These are phyloP conservation scores for Aspergillus aculeatinus DNA, from an alignment of 2,329 filamentous ascomycete genomes.

Conservation along the genomic window DNA sequence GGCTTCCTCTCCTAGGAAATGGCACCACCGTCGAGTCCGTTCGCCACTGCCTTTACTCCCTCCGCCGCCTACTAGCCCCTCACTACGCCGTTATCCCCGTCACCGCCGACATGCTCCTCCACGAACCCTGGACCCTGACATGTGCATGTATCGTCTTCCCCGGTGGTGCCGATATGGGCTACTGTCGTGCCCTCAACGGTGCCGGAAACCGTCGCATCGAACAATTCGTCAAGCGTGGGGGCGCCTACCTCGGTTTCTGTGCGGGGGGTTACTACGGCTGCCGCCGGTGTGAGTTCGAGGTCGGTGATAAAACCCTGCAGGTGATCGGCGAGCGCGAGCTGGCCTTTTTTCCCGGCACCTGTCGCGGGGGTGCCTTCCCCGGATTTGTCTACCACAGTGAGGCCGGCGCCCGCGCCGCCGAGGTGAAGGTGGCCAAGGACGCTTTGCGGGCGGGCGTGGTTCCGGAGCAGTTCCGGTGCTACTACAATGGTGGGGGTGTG, in stretches of 20 bases:
- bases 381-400: conserved; percentile 93
- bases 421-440: conserved; percentile 63
- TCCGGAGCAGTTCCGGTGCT: conserved; percentile 67
- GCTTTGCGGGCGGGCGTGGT: conserved; percentile 56
- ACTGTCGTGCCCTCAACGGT: conserved; percentile 84
- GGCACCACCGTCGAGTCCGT: conserved; percentile 87
- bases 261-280: conserved; percentile 92
- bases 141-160: conserved; percentile 90
- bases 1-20: conserved; percentile 57
- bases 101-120: conserved; percentile 72
- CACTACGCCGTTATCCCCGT: conserved; percentile 92
- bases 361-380: conserved; percentile 79
- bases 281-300: conserved; percentile 83
- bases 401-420: conserved; percentile 71
- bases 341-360: conserved; percentile 81
- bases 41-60: conserved; percentile 80
- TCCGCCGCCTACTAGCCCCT: conserved; percentile 80
- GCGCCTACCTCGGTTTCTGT: conserved; percentile 85
- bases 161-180: conserved; percentile 89
- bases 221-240: conserved; percentile 82
- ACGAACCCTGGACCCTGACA: conserved; percentile 85
- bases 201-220: conserved; percentile 79
- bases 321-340: conserved; percentile 84
- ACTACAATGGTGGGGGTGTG: conserved; percentile 93
- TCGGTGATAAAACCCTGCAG: conserved; percentile 75